Base-by-base conservation (phyloP, 805 yeast genomes). In the Candida dendrica region DNA sequence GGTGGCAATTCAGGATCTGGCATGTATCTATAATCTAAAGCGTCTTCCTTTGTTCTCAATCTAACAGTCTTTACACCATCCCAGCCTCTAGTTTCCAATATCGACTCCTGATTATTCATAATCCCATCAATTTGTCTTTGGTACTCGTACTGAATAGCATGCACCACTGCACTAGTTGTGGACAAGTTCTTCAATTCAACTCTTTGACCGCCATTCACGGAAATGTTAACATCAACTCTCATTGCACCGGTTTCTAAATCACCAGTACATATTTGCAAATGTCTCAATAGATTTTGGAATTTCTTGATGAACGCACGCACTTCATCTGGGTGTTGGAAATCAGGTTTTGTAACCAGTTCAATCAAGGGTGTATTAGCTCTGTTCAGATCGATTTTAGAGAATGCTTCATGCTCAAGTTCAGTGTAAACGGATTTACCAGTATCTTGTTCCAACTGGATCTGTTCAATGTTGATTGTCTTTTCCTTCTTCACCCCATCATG, bases 201-300 rank as follows among this genome's bases (percentile, higher is more conserved):
- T 45, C 98, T 64, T 34, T 79, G 71, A 42, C 82, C 79, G 15
- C 73, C 75, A 47, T 77, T 76, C 6, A 91, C 79, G 19, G 95
- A 84, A n/a, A 93, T 74, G 50, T 93, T 93, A 9, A 88, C 98
- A 56, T 93, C 98, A 4, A 91, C 93, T 53, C 98, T 72, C 74
- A 93, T 83, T 0, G 97, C 93, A 6, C 98, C 98, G 1, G 89
- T 79, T 56, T 93, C 98, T 56, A 93, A 69, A 50, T 90, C 96
- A 14, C 96, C 98, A 0, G 91, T 72, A 49, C 95, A 88, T 1
- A 93, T 76, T 4, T 75, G 77, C 39, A 88, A 59, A 48, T 77
- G 79, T 38, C 82, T 69, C 32, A 91, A 75, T 31, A 88, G 62
- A 17, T 77, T 69, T 54, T 87, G 95, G 47, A 83, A 84, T 55